These are phyloP conservation scores for Leccinum disarticulatum DNA, from an alignment of 768 basidiomycete genomes.

Conservation along the genomic window DNA sequence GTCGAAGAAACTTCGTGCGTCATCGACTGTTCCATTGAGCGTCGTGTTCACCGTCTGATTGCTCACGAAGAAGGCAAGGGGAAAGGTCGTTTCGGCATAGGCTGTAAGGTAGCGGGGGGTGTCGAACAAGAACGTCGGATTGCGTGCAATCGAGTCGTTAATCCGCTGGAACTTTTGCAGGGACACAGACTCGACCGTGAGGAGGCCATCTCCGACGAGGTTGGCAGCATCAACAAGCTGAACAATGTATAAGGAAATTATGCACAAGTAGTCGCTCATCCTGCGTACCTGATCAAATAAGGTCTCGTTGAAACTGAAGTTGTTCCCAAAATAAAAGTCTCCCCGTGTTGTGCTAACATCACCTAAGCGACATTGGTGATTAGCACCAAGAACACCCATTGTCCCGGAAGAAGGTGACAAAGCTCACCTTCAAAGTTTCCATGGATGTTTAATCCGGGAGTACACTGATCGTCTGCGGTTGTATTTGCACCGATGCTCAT, in stretches of 20 bases:
- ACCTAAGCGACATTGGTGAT: constrained; percentile 9
- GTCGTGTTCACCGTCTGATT: constrained; percentile 23
- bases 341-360: constrained; percentile 27
- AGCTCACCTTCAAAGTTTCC: constrained; percentile 25
- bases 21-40: constrained; percentile 10
- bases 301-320: constrained; percentile 28
- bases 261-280: background rate
- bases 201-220: constrained; percentile 14
- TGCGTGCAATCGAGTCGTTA: constrained; percentile 28
- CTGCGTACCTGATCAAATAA: constrained; percentile 20
- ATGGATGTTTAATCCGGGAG: constrained; percentile 23
- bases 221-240: constrained; percentile 21
- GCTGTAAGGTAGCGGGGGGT: constrained; percentile 22
- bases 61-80: constrained; percentile 25
- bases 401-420: background rate
- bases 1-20: constrained; percentile 11
- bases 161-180: constrained; percentile 24
- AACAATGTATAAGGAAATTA: background rate
- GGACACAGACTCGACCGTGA: constrained; percentile 23
- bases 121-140: constrained; percentile 23
- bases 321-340: constrained; percentile 28
- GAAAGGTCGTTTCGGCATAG: constrained; percentile 23
- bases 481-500: constrained; percentile 28
- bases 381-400: background rate
- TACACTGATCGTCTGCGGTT: constrained; percentile 11